Conservation (phyloP, 257 asterid species). For the Voacanga thouarsii region DNA sequence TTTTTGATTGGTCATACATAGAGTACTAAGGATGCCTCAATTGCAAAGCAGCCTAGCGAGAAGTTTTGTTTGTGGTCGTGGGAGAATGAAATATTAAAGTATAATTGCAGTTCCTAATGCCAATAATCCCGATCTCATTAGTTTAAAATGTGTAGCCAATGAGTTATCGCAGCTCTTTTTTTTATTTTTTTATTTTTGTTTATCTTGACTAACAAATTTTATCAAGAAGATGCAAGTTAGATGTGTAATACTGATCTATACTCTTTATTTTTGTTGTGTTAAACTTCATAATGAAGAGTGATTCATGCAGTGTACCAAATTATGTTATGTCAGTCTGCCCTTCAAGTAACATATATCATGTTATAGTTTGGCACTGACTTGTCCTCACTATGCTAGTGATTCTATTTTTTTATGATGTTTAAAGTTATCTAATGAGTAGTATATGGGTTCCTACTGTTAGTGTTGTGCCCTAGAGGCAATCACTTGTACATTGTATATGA, state of each 20-base stretch:
- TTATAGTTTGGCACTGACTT: background rate
- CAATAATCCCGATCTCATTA: background rate
- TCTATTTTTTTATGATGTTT: background rate
- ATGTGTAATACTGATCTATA: background rate
- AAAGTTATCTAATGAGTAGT: background rate
- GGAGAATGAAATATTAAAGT: background rate
- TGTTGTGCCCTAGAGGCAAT: too few relatives aligned
- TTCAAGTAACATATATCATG: background rate
- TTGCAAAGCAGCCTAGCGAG: background rate
- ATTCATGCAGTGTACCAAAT: background rate
- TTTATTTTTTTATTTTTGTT: background rate
- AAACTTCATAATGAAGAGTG: background rate
- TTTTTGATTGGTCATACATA: too few relatives aligned
- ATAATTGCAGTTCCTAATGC: background rate
- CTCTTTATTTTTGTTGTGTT: background rate
- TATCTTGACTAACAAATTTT: background rate
- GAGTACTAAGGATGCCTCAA: background rate
- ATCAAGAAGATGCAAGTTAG: background rate
- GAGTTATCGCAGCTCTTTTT: background rate
- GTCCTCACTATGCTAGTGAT: background rate
- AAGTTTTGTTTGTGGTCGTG: background rate
- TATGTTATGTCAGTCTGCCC: background rate
- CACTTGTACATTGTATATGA: too few relatives aligned
- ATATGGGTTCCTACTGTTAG: background rate
- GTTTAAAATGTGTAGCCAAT: background rate